Percentiles rank a stretch among this genome's conserved stretches.
Conservation (phyloP, 257 asterid species). For the Solanum medicagineum region DNA sequence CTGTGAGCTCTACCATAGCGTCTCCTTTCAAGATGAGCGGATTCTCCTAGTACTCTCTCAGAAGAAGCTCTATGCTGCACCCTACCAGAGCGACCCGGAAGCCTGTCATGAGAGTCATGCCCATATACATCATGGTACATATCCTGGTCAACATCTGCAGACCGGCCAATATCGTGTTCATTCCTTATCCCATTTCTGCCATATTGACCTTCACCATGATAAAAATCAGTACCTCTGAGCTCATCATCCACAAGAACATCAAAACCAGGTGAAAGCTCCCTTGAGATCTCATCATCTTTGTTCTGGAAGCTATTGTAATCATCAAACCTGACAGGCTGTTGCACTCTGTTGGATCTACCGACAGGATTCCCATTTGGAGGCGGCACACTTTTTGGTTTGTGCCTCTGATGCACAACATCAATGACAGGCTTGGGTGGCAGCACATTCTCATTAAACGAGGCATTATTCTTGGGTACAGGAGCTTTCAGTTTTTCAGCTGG, state of each 20-base stretch:
- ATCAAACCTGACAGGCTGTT: slow-evolving; percentile 10
- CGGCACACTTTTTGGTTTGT: slow-evolving; percentile 2
- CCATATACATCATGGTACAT: slow-evolving; percentile 35
- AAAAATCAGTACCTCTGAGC: slow-evolving; percentile 59
- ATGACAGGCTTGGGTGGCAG: neutral
- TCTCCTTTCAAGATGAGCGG: slow-evolving; percentile 34
- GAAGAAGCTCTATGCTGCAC: slow-evolving; percentile 48
- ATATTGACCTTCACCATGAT: slow-evolving; percentile 55
- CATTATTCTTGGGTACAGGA: slow-evolving; percentile 23
- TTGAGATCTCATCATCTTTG: slow-evolving; percentile 45
- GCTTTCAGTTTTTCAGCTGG: slow-evolving; percentile 15
- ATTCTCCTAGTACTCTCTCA: slow-evolving; percentile 35
- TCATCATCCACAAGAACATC: slow-evolving; percentile 90
- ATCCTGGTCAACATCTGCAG: slow-evolving; percentile 37
- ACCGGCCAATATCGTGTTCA: slow-evolving; percentile 31
- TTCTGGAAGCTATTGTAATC: neutral
- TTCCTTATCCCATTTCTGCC: slow-evolving; percentile 42
- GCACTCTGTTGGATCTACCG: slow-evolving; percentile 6
- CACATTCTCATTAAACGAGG: slow-evolving; percentile 3
- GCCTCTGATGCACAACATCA: slow-evolving; percentile 2
- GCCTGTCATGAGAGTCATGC: slow-evolving; percentile 36
- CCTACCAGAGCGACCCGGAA: slow-evolving; percentile 34
- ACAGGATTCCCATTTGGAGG: neutral
- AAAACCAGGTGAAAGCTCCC: slow-evolving; percentile 92
- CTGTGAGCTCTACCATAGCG: slow-evolving; percentile 29